Base-by-base conservation (phyloP, 2,329 filamentous ascomycete genomes). In the Colletotrichum cereale region DNA sequence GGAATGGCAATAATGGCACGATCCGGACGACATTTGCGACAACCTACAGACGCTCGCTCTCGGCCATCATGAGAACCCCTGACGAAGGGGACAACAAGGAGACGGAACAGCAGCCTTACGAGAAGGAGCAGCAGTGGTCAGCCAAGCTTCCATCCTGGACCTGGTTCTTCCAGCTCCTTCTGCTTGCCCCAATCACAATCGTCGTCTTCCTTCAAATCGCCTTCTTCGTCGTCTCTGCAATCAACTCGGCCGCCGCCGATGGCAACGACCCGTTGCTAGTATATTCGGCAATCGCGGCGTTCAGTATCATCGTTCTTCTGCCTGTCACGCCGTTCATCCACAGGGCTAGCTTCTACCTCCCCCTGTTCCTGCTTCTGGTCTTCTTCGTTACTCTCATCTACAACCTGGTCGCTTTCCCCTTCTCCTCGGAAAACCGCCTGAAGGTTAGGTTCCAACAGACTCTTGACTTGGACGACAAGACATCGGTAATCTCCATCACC, bases 381-480 rank as follows among this genome's bases (percentile, higher is more conserved):
- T 48, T 71, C 16, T 93, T 95, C 73, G 77, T 89, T 31, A 93
- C 87, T 38, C 83, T 97, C 36, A 87, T 95, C 67, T 98, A 97
- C 84, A 97, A 97, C 78, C 88, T 98, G 5, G 83, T 89, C 2
- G 93, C 93, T 1, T 98, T 97, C 80, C 96, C 96, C 0, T 98
- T 98, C 82, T 96, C 94, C 0, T 83, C 88, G 29, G 87, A 90
- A 71, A 93, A 91, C 78, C 89, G 94, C 47, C 90, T 97, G 80
- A 98, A 98, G 81, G 86, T 96, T 58, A 97, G 91, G 81, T 98
- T 98, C 80, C 85, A 93, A 61, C 95, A 99, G 79, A 88, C 89
- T 12, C 85, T 98, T 58, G 89, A 97, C 75, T 87, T 97, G 12
- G 92, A 93, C 74, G 48, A 56, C 18, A 89, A 86, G 5, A 91